A percentile compares a stretch with the other conserved stretches of the same genome.
phyloP scores from a whole-genome alignment of 2,329 filamentous ascomycete species.

The Trichothecium roseum region DNA sequence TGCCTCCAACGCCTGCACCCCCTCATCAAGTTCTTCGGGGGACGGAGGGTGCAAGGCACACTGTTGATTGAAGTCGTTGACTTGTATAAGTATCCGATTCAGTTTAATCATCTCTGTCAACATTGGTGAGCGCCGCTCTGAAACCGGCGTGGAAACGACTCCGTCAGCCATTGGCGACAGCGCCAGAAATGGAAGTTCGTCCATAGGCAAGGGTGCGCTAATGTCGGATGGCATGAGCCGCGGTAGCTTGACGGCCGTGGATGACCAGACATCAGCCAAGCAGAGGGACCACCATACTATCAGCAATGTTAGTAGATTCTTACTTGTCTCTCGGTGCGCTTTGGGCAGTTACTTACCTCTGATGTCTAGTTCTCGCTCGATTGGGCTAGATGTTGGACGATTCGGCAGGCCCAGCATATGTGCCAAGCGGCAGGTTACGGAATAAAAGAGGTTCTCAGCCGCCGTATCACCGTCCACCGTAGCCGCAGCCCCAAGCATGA shows the following conservation, averaged over 20 bases:
- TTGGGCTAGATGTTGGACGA: slow-evolving; percentile 10
- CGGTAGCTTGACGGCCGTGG: slow-evolving; percentile 12
- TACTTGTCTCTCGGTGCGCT: too few species aligned
- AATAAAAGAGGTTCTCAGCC: slow-evolving; percentile 26
- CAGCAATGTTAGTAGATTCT: neutral
- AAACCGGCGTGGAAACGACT: neutral
- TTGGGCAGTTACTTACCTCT: slow-evolving; percentile 15
- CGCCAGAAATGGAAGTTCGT: slow-evolving; percentile 22
- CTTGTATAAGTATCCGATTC: slow-evolving; percentile 23
- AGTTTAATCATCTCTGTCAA: slow-evolving; percentile 13
- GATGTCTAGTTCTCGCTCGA: slow-evolving; percentile 23
- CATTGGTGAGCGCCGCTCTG: slow-evolving; percentile 4
- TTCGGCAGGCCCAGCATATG: slow-evolving; percentile 23
- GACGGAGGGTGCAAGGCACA: slow-evolving; percentile 3
- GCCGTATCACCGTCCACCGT: slow-evolving; percentile 23
- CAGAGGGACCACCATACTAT: slow-evolving; percentile 13
- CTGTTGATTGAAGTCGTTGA: slow-evolving; percentile 19
- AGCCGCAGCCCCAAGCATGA: slow-evolving; percentile 23
- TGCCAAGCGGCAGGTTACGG: slow-evolving; percentile 22
- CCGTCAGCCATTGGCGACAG: neutral
- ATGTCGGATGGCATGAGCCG: slow-evolving; percentile 9
- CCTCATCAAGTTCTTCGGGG: slow-evolving; percentile 17
- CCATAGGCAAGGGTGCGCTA: slow-evolving; percentile 19
- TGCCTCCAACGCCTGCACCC: slow-evolving; percentile 18
- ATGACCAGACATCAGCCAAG: slow-evolving; percentile 13